Percentiles rank a stretch among this genome's conserved stretches.
Conservation (phyloP, 352 stramenopile genomes). For the Phytophthora pluvialis region DNA sequence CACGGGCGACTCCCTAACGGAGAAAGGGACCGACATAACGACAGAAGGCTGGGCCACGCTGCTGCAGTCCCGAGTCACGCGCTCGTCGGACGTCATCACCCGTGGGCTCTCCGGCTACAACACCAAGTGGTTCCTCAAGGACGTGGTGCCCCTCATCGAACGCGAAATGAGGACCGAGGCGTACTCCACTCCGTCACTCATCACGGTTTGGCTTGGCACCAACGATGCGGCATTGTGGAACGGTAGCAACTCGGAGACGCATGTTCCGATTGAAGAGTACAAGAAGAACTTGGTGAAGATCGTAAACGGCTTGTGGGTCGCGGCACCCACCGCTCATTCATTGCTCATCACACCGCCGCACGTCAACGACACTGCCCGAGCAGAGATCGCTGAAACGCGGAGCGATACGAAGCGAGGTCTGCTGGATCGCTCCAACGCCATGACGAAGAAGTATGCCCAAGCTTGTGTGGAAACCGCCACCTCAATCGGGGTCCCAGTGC, state of each 20-base stretch:
- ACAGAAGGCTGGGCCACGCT: conserved; percentile 33
- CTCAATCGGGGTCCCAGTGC: conserved; percentile 24
- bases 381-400: conserved; percentile 17
- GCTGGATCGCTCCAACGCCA: conserved; percentile 16
- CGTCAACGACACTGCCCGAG: conserved; percentile 13
- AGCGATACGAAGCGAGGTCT: conserved; percentile 27
- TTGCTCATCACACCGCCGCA: conserved; percentile 44
- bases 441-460: conserved; percentile 33
- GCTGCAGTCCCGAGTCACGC: conserved; percentile 38
- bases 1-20: conserved; percentile 50
- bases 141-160: conserved; percentile 17
- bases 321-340: conserved; percentile 27
- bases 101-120: conserved; percentile 45
- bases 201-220: conserved; percentile 20
- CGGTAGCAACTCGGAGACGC: conserved; percentile 16
- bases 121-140: conserved; percentile 44
- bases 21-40: conserved; percentile 29
- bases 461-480: conserved; percentile 38
- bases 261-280: conserved; percentile 23
- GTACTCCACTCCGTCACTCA: conserved; percentile 12
- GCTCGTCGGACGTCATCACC: conserved; percentile 40
- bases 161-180: conserved; percentile 6
- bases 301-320: not conserved
- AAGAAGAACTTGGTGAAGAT: conserved; percentile 19
- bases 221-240: conserved; percentile 20